Conservation (phyloP, 345 rosid genomes). For the Viola odorata region DNA sequence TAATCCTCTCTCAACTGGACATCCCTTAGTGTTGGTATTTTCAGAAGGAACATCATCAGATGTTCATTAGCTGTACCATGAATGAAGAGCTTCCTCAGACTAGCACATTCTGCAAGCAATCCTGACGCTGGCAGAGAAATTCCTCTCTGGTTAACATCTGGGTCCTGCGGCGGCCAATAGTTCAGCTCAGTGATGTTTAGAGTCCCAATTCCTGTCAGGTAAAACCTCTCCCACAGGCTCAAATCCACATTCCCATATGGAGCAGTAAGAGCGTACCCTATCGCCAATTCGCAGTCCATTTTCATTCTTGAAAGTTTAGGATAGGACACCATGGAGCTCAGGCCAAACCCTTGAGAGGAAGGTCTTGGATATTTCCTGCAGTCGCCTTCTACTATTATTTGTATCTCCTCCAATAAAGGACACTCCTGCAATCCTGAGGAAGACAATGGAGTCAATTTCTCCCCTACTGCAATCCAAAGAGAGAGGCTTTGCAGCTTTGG, state of each 20-base stretch:
- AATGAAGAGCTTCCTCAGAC: slow-evolving; percentile 78
- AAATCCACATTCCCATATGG: slow-evolving; percentile 78
- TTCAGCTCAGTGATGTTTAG: slow-evolving; percentile 62
- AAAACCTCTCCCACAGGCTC: slow-evolving; percentile 88
- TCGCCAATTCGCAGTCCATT: slow-evolving; percentile 62
- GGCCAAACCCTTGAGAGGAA: slow-evolving; percentile 46
- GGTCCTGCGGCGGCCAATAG: slow-evolving; percentile 92
- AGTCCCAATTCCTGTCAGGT: slow-evolving; percentile 57
- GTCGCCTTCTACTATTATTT: slow-evolving; percentile 75
- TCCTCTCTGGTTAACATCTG: slow-evolving; percentile 81
- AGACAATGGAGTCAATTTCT: slow-evolving; percentile 52
- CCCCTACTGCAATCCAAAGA: slow-evolving; percentile 75
- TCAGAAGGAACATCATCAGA: slow-evolving; percentile 72
- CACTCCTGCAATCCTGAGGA: slow-evolving; percentile 58
- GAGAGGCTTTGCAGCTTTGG: slow-evolving; percentile 57
- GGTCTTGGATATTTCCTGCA: slow-evolving; percentile 59
- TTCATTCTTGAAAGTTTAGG: slow-evolving; percentile 71
- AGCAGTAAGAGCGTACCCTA: slow-evolving; percentile 68
- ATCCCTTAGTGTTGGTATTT: slow-evolving; percentile 56
- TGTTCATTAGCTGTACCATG: slow-evolving; percentile 94
- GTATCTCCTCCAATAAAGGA: slow-evolving; percentile 75
- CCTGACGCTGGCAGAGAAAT: slow-evolving; percentile 69
- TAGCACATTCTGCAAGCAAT: slow-evolving; percentile 48
- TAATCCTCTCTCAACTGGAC: slow-evolving; percentile 86
- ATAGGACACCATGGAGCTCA: slow-evolving; percentile 50